Evolutionary conservation across 495 filamentous ascomycete genomes (phyloP).

Genomic region (Neurospora discreta): DNA sequence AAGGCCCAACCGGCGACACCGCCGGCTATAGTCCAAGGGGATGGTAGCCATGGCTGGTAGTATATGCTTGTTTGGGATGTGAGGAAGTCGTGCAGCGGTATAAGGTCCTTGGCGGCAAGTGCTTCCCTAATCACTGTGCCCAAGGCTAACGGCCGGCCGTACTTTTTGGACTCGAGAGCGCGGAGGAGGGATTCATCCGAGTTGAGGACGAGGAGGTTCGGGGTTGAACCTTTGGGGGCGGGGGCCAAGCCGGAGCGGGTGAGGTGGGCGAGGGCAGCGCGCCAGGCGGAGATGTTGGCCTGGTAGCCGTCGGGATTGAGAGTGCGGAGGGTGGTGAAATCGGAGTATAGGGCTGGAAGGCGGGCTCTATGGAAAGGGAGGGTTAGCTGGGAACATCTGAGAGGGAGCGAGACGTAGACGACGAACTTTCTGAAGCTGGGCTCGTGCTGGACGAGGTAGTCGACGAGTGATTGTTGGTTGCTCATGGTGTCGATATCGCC

Average conservation of each 20-base stretch:
- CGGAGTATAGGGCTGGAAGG: constrained; percentile 86
- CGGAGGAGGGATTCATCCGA: constrained; percentile 58
- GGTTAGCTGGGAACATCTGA: constrained; percentile 1
- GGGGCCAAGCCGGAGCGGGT: constrained; percentile 46
- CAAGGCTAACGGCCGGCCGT: constrained; percentile 73
- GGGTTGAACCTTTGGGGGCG: constrained; percentile 37
- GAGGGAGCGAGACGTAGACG: too few relatives aligned
- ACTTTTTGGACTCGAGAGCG: constrained; percentile 65
- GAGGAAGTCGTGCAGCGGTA: constrained; percentile 56
- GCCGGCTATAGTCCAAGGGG: constrained; percentile 20
- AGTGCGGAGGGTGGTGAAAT: constrained; percentile 66
- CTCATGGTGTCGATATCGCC: constrained; percentile 14
- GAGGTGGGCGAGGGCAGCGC: constrained; percentile 56
- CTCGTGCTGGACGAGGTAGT: constrained; percentile 37
- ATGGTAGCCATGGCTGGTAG: constrained; percentile 30
- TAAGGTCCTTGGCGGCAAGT: constrained; percentile 51
- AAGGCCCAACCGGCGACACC: constrained; percentile 65
- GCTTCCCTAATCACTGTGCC: constrained; percentile 73
- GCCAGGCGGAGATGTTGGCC: constrained; percentile 80
- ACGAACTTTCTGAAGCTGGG: constrained; percentile 33
- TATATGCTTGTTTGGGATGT: constrained; percentile 51
- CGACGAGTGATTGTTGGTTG: constrained; percentile 22
- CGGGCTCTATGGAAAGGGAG: constrained; percentile 46
- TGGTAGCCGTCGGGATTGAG: constrained; percentile 86
- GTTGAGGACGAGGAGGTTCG: constrained; percentile 49